phyloP scores from a whole-genome alignment of 176 grass and related monocot genomes.

The Otatea glauca region DNA sequence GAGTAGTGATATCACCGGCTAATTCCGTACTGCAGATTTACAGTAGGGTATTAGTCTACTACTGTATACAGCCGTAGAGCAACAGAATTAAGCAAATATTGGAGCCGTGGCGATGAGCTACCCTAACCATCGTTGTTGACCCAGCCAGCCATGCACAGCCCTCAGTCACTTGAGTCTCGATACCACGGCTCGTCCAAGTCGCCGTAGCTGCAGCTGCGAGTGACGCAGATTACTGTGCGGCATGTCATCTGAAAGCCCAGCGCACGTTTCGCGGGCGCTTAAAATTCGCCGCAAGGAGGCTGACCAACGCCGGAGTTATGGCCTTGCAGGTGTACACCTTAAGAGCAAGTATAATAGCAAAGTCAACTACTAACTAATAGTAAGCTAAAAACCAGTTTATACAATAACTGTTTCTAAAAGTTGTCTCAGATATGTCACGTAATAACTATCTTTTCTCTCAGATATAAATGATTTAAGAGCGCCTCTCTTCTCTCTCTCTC shows the following conservation, averaged over 20 bases:
- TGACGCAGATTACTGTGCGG: background rate
- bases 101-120: background rate
- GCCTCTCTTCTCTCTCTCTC: too few relatives aligned
- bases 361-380: too few relatives aligned
- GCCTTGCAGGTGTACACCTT: too few relatives aligned
- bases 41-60: background rate
- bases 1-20: too few relatives aligned
- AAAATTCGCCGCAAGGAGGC: background rate
- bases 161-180: background rate
- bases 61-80: background rate
- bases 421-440: too few relatives aligned
- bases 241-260: slow-evolving; percentile 25
- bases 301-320: slow-evolving; percentile 22
- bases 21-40: background rate
- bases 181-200: background rate
- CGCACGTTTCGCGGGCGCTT: background rate
- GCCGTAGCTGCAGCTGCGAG: background rate
- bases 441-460: too few relatives aligned
- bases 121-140: background rate
- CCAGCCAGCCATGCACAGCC: background rate
- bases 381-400: too few relatives aligned
- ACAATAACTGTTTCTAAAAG: too few relatives aligned
- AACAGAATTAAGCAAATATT: background rate
- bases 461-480: too few relatives aligned
- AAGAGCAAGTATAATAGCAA: too few relatives aligned